Percentiles rank a stretch among this genome's conserved stretches.
These are phyloP conservation scores for Oenanthe sinensis DNA, from an alignment of 129 eudicot genomes.

Conservation along the genomic window DNA sequence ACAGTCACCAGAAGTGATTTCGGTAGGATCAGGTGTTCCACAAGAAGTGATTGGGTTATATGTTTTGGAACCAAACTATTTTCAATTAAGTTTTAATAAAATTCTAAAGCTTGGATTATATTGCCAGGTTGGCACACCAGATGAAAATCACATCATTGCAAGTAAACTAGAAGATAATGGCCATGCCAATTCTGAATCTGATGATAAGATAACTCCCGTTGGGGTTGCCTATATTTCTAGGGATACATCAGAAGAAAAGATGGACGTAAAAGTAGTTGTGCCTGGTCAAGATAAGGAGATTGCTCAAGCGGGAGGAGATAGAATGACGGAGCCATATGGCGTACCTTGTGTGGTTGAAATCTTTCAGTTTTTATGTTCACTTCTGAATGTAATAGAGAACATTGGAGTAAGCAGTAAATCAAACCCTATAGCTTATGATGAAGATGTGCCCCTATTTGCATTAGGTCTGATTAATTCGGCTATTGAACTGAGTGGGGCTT, in stretches of 20 bases:
- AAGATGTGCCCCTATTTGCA: slow-evolving; percentile 77
- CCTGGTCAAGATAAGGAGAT: slow-evolving; percentile 60
- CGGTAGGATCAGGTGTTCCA: not conserved
- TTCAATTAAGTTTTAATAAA: not conserved
- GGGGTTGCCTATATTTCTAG: slow-evolving; percentile 28
- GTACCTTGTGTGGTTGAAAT: slow-evolving; percentile 88
- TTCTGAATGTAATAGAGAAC: slow-evolving; percentile 64
- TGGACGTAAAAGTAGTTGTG: slow-evolving; percentile 42
- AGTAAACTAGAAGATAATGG: slow-evolving; percentile 51
- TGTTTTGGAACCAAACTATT: not conserved
- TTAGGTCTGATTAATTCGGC: slow-evolving; percentile 75
- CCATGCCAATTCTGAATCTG: slow-evolving; percentile 40
- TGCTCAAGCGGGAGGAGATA: slow-evolving; percentile 42
- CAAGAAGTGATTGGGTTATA: not conserved
- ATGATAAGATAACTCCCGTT: slow-evolving; percentile 34
- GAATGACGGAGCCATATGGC: slow-evolving; percentile 79
- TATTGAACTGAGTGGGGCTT: slow-evolving; percentile 63
- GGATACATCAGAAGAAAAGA: slow-evolving; percentile 27
- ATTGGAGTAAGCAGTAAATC: slow-evolving; percentile 54
- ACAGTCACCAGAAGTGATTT: not conserved
- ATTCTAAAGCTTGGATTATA: not conserved
- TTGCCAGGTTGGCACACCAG: slow-evolving; percentile 32
- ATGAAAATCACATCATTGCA: slow-evolving; percentile 32
- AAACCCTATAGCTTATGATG: slow-evolving; percentile 66
- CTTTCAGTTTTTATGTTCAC: slow-evolving; percentile 75